These are phyloP conservation scores for Geoglossum glabrum DNA, from an alignment of 495 filamentous ascomycete species.

Conservation along the genomic window DNA sequence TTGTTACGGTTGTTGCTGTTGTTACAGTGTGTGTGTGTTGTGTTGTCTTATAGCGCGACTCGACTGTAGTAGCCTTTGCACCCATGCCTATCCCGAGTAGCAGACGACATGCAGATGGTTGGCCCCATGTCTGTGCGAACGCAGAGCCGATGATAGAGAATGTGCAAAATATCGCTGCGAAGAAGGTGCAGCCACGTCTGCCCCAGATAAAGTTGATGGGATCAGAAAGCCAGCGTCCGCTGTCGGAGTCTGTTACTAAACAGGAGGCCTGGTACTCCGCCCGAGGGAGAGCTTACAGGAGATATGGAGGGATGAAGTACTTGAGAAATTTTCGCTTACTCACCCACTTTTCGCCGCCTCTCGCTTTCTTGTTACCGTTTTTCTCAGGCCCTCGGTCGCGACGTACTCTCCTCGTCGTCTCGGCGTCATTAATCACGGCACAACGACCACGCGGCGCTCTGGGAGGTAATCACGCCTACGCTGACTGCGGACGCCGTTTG, in stretches of 20 bases:
- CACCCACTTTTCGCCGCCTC: too few species aligned
- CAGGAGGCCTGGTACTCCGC: background rate
- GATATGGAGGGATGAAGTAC: constrained; percentile 21
- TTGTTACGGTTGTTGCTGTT: too few species aligned
- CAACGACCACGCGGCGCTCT: background rate
- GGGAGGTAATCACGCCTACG: background rate
- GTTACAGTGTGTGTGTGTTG: too few species aligned
- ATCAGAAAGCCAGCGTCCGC: constrained; percentile 50
- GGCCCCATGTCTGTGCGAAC: constrained; percentile 11
- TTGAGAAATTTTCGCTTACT: too few species aligned
- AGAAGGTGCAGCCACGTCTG: constrained; percentile 47
- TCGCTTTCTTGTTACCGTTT: too few species aligned
- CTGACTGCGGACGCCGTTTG: background rate
- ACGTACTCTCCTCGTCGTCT: background rate
- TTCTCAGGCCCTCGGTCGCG: too few species aligned
- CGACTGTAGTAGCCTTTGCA: background rate
- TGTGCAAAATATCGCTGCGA: constrained; percentile 42
- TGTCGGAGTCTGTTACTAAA: constrained; percentile 1
- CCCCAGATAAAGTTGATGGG: constrained; percentile 47
- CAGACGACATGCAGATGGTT: background rate
- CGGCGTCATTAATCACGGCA: background rate
- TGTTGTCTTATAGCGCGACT: too few species aligned
- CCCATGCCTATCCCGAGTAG: constrained; percentile 9
- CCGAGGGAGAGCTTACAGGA: constrained; percentile 21
- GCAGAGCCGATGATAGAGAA: constrained; percentile 42